phyloP scores from a whole-genome alignment of 495 filamentous ascomycete genomes.

The Evernia prunastri region DNA sequence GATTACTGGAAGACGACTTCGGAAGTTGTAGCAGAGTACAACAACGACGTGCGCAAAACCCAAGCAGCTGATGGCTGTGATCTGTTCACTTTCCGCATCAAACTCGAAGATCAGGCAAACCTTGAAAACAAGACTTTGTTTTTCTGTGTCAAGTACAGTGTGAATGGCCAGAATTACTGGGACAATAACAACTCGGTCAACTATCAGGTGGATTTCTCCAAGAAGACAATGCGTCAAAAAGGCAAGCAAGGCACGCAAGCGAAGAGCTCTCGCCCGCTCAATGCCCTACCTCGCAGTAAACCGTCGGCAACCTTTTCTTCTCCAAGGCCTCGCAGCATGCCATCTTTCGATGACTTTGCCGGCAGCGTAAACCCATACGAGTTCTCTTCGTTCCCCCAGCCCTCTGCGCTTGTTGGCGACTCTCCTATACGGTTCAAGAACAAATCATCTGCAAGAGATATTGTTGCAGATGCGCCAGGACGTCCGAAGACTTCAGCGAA shows the following conservation, averaged over 20 bases:
- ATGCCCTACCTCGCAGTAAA: constrained; percentile 70
- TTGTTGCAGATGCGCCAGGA: constrained; percentile 41
- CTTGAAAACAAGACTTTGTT: constrained; percentile 84
- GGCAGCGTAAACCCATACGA: constrained; percentile 45
- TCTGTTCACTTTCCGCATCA: constrained; percentile 88
- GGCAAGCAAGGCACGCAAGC: constrained; percentile 47
- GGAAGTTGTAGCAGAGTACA: constrained; percentile 83
- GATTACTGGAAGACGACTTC: constrained; percentile 98
- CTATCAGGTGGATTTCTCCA: constrained; percentile 87
- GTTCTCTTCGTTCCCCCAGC: constrained; percentile 50
- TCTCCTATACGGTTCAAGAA: constrained; percentile 45
- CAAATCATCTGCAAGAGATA: constrained; percentile 23
- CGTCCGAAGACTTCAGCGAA: constrained; percentile 54
- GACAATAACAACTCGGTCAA: constrained; percentile 85
- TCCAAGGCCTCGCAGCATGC: constrained; percentile 55
- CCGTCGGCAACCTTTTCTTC: constrained; percentile 45
- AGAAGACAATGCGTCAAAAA: constrained; percentile 56
- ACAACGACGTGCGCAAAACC: constrained; percentile 64
- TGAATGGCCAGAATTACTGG: constrained; percentile 84
- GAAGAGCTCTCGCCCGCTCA: constrained; percentile 47
- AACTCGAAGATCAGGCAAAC: constrained; percentile 81
- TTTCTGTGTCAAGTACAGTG: constrained; percentile 84
- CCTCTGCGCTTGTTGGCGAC: constrained; percentile 35
- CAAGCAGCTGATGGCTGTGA: constrained; percentile 66
- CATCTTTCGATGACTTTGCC: constrained; percentile 63